Base-by-base conservation (phyloP, 345 rosid species). In the Orychophragmus violaceus region DNA sequence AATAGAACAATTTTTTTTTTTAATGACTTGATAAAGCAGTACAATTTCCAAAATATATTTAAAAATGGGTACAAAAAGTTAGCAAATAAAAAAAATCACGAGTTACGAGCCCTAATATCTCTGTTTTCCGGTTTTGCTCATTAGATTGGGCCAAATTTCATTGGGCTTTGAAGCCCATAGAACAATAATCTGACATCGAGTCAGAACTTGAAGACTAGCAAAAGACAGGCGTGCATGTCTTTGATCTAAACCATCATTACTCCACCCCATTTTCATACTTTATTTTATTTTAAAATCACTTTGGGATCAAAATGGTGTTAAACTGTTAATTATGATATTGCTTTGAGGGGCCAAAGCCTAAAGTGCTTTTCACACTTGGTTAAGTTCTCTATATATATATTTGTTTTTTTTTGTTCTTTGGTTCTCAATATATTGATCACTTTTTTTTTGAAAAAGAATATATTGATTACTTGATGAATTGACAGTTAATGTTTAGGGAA, bases 301-400 rank as follows among this genome's bases (percentile, higher is more conserved):
- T 68, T 59, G 73, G 65, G 59, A 36, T 59, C 22, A 29, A n/a
- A n/a, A 59, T 49, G 59, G 59, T 59, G 21, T 5, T 49, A 25
- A 59, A 51, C 51, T 59, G 21, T 5, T 49, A 25, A 59, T 69
- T 17, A 59, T 49, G 41, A 48, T 25, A 27, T 27, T 1, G 42
- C 37, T 33, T 32, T 24, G 42, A 58, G 49, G 58, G 42, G 50
- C 59, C 37, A 35, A 59, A 41, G 14, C 59, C 6, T 22, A 68
- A 57, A 68, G 56, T 14, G 13, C 56, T 32, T 67, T 67, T 55
- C 48, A 33, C 64, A 68, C 56, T 44, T 56, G 58, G 45, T 56
- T 32, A 32, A 30, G 17, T 19, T 53, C n/a, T n/a, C n/a, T n/a
- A n/a, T n/a, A n/a, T n/a, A n/a, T n/a, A n/a, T n/a, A n/a, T n/a